Conservation (phyloP, 306 rosid genomes). For the Erythrophleum fordii region DNA sequence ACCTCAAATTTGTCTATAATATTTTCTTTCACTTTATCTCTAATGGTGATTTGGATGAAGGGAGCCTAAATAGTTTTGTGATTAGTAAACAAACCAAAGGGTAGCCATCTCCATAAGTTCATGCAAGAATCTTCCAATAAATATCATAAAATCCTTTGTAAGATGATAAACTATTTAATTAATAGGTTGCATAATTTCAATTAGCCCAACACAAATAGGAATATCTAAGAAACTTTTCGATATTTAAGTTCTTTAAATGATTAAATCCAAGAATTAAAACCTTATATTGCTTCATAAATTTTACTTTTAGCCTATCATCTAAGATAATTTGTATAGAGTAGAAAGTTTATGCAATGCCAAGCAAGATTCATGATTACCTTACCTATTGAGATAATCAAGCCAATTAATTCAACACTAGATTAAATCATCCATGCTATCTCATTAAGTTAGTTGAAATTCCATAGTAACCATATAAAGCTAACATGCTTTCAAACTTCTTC, state of each 20-base stretch:
- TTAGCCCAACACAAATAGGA: constrained; percentile 11
- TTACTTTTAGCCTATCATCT: not conserved
- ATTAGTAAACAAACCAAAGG: not conserved
- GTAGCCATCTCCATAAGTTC: not conserved
- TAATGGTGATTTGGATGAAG: not conserved
- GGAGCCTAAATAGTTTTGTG: not conserved
- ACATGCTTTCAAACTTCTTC: not conserved
- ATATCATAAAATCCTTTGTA: not conserved
- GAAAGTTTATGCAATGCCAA: not conserved
- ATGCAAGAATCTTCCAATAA: not conserved
- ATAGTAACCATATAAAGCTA: not conserved
- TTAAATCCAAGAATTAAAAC: not conserved
- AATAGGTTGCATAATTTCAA: not conserved
- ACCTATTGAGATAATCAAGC: not conserved
- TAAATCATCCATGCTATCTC: not conserved
- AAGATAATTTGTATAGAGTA: not conserved
- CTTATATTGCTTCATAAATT: not conserved
- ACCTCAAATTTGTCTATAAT: not conserved
- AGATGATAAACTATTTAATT: not conserved
- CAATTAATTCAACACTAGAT: not conserved
- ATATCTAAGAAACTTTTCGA: not conserved
- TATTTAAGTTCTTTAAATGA: not conserved
- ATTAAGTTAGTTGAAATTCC: not conserved
- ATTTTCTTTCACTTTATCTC: not conserved
- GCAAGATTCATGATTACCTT: not conserved